Conservation (phyloP, 257 asterid species). For the Primulina eburnea region DNA sequence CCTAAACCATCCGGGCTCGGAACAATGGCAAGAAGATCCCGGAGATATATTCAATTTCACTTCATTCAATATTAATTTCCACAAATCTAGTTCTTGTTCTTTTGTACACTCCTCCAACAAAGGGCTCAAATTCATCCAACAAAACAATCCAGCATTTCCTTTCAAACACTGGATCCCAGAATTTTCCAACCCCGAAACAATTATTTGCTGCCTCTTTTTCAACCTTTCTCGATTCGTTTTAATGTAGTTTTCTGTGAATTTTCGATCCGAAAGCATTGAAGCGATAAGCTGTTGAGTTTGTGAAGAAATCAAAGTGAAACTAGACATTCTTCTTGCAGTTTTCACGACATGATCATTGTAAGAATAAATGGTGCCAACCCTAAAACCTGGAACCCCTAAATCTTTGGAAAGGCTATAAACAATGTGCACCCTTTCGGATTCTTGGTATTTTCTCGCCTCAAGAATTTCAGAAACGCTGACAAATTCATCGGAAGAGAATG, state of each 20-base stretch:
- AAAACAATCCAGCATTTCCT: slow-evolving; percentile 16
- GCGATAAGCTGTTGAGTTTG: slow-evolving; percentile 11
- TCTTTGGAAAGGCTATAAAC: slow-evolving; percentile 28
- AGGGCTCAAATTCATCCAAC: slow-evolving; percentile 16
- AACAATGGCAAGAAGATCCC: slow-evolving; percentile 18
- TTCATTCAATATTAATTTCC: slow-evolving; percentile 12
- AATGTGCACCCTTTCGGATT: slow-evolving; percentile 14
- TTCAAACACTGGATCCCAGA: slow-evolving; percentile 11
- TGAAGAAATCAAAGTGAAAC: slow-evolving; percentile 15
- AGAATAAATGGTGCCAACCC: slow-evolving; percentile 25
- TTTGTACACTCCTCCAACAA: slow-evolving; percentile 5
- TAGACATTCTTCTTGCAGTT: slow-evolving; percentile 18
- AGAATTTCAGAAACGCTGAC: slow-evolving; percentile 18
- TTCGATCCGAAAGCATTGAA: slow-evolving; percentile 3
- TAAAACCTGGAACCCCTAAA: slow-evolving; percentile 22
- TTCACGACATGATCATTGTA: slow-evolving; percentile 10
- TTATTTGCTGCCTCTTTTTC: slow-evolving; percentile 4
- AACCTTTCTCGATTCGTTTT: slow-evolving; percentile 1
- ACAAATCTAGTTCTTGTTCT: slow-evolving; percentile 1
- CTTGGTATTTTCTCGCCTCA: not conserved
- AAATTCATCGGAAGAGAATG: slow-evolving; percentile 7
- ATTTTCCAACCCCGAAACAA: slow-evolving; percentile 1
- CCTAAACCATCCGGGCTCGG: slow-evolving; percentile 18
- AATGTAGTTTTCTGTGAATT: slow-evolving; percentile 1
- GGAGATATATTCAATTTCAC: slow-evolving; percentile 16